Evolutionary conservation across 2,329 filamentous ascomycete species (phyloP).

Genomic region (Xylaria sp.): DNA sequence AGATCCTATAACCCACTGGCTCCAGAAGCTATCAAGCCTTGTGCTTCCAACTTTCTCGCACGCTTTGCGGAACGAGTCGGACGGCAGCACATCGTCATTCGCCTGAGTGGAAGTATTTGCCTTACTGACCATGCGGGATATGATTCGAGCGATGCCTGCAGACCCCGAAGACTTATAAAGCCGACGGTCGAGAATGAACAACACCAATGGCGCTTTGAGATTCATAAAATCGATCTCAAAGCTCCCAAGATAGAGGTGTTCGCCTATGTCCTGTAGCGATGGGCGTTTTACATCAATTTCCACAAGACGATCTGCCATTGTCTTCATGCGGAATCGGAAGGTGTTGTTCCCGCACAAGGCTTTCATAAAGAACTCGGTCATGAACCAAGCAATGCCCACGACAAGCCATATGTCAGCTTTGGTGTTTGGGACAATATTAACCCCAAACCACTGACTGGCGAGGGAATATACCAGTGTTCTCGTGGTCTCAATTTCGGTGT

Average conservation of each 20-base stretch:
- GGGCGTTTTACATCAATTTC: slow-evolving; percentile 82
- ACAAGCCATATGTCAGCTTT: slow-evolving; percentile 86
- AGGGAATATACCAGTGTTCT: slow-evolving; percentile 81
- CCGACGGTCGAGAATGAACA: slow-evolving; percentile 92
- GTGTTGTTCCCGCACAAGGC: slow-evolving; percentile 93
- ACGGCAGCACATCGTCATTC: slow-evolving; percentile 75
- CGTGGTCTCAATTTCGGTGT: slow-evolving; percentile 82
- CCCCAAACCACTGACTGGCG: slow-evolving; percentile 91
- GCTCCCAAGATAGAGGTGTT: slow-evolving; percentile 76
- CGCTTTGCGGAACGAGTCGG: slow-evolving; percentile 76
- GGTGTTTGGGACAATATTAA: slow-evolving; percentile 86
- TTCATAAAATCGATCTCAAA: slow-evolving; percentile 91
- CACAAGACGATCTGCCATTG: slow-evolving; percentile 79
- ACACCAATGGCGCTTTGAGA: slow-evolving; percentile 85
- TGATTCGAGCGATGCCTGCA: slow-evolving; percentile 80
- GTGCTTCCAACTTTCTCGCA: slow-evolving; percentile 90
- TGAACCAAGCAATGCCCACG: slow-evolving; percentile 89
- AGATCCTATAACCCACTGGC: slow-evolving; percentile 87
- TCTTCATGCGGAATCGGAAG: slow-evolving; percentile 88
- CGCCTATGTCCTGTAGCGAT: slow-evolving; percentile 80
- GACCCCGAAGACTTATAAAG: slow-evolving; percentile 88
- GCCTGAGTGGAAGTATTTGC: slow-evolving; percentile 70
- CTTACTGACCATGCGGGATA: slow-evolving; percentile 84
- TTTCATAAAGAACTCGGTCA: slow-evolving; percentile 92
- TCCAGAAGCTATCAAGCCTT: slow-evolving; percentile 88